Evolutionary conservation across 148 eudicot species (phyloP).

Genomic region (Drosera capensis): DNA sequence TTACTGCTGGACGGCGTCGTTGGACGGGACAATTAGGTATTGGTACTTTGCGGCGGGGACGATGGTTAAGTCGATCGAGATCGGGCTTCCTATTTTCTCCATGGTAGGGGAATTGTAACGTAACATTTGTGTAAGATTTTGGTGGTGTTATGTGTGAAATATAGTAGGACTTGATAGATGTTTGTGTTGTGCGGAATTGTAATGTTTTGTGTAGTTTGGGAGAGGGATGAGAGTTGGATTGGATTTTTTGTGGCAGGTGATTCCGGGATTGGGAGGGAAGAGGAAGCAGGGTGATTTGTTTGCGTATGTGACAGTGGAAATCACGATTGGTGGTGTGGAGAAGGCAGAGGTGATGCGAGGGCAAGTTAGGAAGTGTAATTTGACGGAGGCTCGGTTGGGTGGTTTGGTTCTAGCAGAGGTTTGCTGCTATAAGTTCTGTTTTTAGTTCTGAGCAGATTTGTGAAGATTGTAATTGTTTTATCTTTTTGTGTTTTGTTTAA

Average conservation of each 20-base stretch:
- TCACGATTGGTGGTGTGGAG: conserved; percentile 13
- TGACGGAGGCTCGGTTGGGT: conserved; percentile 38
- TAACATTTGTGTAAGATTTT: too few relatives aligned
- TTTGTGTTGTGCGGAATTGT: not conserved
- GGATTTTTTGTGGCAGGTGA: conserved; percentile 40
- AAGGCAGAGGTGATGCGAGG: conserved; percentile 14
- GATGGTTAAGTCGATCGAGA: conserved; percentile 46
- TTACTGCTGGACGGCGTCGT: conserved; percentile 82
- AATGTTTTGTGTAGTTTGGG: not conserved
- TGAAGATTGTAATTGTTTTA: not conserved
- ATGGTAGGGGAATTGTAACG: conserved; percentile 44
- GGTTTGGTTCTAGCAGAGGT: conserved; percentile 57
- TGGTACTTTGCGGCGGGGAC: conserved; percentile 68
- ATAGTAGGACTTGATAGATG: not conserved
- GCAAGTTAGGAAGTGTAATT: conserved; percentile 58
- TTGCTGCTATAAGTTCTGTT: conserved; percentile 5
- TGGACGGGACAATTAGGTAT: conserved; percentile 70
- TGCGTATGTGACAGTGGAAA: conserved; percentile 57
- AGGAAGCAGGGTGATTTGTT: conserved; percentile 24
- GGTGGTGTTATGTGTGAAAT: not conserved
- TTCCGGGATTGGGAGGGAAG: conserved; percentile 36
- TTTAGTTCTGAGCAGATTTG: not conserved
- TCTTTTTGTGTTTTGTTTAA: not conserved
- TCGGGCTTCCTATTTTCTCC: conserved; percentile 48
- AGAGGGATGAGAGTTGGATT: too few relatives aligned